These are phyloP conservation scores for Fragilaria radians DNA, from an alignment of 108 stramenopile species.

Conservation along the genomic window DNA sequence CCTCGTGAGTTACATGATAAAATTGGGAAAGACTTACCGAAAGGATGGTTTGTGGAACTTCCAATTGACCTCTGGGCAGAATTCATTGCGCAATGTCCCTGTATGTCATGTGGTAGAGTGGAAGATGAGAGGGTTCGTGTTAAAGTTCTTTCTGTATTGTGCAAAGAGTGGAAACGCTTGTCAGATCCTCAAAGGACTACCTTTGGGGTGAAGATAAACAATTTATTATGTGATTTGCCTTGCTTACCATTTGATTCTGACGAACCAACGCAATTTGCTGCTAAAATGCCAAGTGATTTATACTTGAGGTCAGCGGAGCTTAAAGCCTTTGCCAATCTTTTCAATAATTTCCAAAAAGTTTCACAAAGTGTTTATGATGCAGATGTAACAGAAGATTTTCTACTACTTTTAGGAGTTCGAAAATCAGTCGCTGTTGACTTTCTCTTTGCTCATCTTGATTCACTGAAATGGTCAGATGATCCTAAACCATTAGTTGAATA, in stretches of 20 bases:
- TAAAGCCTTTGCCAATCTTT: constrained; percentile 50
- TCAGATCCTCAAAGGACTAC: constrained; percentile 5
- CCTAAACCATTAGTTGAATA: constrained; percentile 72
- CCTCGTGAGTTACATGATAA: constrained; percentile 32
- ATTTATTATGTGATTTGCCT: constrained; percentile 20
- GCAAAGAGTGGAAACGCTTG: constrained; percentile 25
- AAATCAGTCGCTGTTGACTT: constrained; percentile 71
- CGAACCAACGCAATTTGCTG: constrained; percentile 17
- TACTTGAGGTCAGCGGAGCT: constrained; percentile 66
- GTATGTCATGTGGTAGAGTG: constrained; percentile 37
- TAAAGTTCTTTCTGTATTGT: constrained; percentile 33
- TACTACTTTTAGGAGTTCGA: constrained; percentile 58
- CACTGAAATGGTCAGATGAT: constrained; percentile 52
- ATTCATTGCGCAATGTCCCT: constrained; percentile 45
- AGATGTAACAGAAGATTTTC: constrained; percentile 61
- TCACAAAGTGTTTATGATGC: constrained; percentile 27
- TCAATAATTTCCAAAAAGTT: constrained; percentile 33
- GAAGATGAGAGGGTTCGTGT: constrained; percentile 34
- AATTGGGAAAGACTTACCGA: constrained; percentile 15
- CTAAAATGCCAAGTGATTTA: constrained; percentile 45
- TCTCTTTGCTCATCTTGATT: constrained; percentile 59
- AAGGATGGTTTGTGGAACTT: constrained; percentile 46
- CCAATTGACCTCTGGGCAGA: constrained; percentile 65
- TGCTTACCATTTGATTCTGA: constrained; percentile 41
- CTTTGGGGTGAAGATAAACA: constrained; percentile 26